Evolutionary conservation across 371 early-diverging fungal species (phyloP).

Genomic region (Circinella minor): DNA sequence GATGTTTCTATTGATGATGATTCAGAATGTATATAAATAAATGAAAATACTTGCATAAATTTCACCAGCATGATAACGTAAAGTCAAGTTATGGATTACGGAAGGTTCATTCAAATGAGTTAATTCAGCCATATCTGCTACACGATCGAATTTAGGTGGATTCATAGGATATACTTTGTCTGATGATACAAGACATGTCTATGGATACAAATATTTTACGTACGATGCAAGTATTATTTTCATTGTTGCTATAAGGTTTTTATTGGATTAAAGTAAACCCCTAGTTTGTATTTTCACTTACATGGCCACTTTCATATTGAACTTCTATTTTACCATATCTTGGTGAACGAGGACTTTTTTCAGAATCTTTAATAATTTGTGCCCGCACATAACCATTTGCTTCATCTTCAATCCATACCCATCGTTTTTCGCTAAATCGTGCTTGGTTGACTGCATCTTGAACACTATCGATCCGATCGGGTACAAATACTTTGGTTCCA

Average conservation of each 20-base stretch:
- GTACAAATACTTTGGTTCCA: slow-evolving; percentile 49
- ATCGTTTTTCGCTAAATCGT: slow-evolving; percentile 85
- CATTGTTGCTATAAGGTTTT: neutral
- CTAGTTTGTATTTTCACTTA: slow-evolving; percentile 30
- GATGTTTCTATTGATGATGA: neutral
- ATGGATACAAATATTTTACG: neutral
- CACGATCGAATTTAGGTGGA: slow-evolving; percentile 98
- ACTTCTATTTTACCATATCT: slow-evolving; percentile 58
- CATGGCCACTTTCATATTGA: slow-evolving; percentile 74
- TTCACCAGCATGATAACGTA: slow-evolving; percentile 88
- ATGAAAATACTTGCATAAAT: slow-evolving; percentile 82
- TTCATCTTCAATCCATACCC: slow-evolving; percentile 96
- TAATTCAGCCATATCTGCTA: slow-evolving; percentile 99
- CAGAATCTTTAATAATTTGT: slow-evolving; percentile 64
- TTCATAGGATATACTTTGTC: slow-evolving; percentile 96
- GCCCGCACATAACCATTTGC: slow-evolving; percentile 90
- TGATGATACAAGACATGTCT: slow-evolving; percentile 69
- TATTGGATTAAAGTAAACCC: too few species aligned
- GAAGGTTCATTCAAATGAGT: slow-evolving; percentile 98
- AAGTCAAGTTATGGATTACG: slow-evolving; percentile 94
- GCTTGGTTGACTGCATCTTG: slow-evolving; percentile 78
- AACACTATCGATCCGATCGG: slow-evolving; percentile 45
- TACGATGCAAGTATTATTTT: neutral
- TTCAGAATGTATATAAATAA: too few species aligned
- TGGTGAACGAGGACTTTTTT: slow-evolving; percentile 12